Base-by-base conservation (phyloP, 2,329 filamentous ascomycete genomes). In the Cryphonectria japonica region DNA sequence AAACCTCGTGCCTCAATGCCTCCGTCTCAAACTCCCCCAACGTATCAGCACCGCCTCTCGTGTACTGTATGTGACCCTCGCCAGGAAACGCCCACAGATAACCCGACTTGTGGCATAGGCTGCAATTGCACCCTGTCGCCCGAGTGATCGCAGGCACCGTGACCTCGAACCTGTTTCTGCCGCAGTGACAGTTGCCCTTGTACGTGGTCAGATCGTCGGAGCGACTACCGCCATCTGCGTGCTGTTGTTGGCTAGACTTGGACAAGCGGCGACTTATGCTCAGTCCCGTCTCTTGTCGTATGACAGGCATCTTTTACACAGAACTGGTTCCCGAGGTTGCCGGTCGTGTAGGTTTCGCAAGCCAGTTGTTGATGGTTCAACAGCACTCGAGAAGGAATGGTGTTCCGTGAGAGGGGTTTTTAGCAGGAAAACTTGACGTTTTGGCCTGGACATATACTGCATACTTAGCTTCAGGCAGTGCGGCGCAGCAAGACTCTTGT, bases 161-260 rank as follows among this genome's bases (percentile, higher is more conserved):
- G 4, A 79, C 29, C 39, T 76, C 74, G 46, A 75, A 79, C 41
- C 75, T 76, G 52, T 78, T 78, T 22, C 67, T 69, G 6, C 77
- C 78, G 67, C 78, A 79, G 70, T 79, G 77, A 62, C 78, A 80
- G 61, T 78, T 78, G 34, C 77, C 77, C 26, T 71, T 69, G 26
- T 74, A 71, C 19, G 43, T 32, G 13, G 26, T 67, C n/a, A 62
- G 22, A 14, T 19, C 43, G 14, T 16, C 52, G 26, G 57, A 2
- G 57, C 29, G 60, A 26, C 37, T 29, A 5, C 29, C 62, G 11
- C 37, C 62, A 50, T n/a, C 46, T 13, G 16, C 9, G 14, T 52
- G 7, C 16, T 7, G 32, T 26, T 22, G 32, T 37, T 9, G 59
- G 32, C 9, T 19, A 29, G 62, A 34, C 62, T 65, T 46, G 11